Evolutionary conservation across 176 grass and related monocot species (phyloP).

Genomic region (Poa annua): DNA sequence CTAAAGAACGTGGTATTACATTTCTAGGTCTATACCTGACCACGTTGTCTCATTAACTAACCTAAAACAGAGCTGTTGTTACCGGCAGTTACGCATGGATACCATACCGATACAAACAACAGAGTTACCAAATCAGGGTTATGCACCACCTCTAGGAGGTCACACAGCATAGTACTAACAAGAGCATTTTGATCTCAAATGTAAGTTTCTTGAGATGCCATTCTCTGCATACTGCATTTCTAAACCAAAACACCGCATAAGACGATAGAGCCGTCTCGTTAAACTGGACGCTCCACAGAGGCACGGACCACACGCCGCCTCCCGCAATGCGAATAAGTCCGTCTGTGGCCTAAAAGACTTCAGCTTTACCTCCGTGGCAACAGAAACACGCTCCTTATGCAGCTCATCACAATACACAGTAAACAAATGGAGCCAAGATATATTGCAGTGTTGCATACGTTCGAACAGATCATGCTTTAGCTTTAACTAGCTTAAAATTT

Average conservation of each 20-base stretch:
- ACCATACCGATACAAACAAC: neutral
- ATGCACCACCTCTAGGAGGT: neutral
- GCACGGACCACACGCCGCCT: no score
- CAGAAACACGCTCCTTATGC: neutral
- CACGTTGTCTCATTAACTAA: no score
- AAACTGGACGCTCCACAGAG: no score
- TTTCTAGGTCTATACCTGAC: no score
- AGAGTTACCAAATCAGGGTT: neutral
- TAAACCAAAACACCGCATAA: neutral
- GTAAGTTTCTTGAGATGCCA: neutral
- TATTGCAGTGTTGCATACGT: neutral
- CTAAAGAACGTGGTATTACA: no score
- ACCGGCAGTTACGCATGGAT: neutral
- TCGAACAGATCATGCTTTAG: no score
- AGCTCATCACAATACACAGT: neutral
- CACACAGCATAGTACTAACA: neutral
- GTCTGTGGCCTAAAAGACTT: neutral
- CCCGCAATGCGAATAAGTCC: no score
- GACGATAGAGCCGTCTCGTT: no score
- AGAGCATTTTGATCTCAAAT: neutral
- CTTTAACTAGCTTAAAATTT: neutral
- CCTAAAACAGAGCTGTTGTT: no score
- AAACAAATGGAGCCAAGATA: neutral
- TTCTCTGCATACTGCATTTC: neutral
- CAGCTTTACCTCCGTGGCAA: neutral